Base-by-base conservation (phyloP, 108 stramenopile species). In the Parietichytrium sp. region DNA sequence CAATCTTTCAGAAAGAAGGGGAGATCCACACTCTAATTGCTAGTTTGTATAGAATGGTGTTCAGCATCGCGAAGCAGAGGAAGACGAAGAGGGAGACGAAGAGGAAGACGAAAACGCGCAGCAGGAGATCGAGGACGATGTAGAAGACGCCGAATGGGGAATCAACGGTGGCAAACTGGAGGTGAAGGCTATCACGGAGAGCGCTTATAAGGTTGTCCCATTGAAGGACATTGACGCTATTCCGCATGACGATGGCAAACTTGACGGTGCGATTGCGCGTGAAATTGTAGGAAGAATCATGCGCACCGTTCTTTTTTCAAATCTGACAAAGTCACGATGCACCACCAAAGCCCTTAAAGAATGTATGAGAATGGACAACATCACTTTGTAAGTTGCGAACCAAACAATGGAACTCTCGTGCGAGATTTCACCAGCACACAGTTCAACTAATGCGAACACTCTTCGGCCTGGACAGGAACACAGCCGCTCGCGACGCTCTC, bases 101-200 rank as follows among this genome's bases (percentile, higher is more conserved):
- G 80, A 54, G 1, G 80, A 81, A n/a, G 48, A 49, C 8, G 78
- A 27, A 0, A 23, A 79, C 20, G 26, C 48, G 29, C 48, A 79
- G 23, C 26, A 79, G 16, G 78, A 49, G 47, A 25, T 15, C 47
- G 48, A 79, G 7, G 78, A 48, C n/a, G 78, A 79, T 47, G 78
- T 49, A 7, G 78, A 23, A 18, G 47, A 79, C 4, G 48, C 13
- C 3, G 78, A 79, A 4, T 0, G 7, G 13, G 78, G 23, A 13
- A 8, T 20, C 20, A 3, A 49, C 20, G 48, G 78, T 16, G 78
- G 78, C 78, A 29, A 49, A 16, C 16, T 12, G 48, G 78, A 79
- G 31, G 48, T 79, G 48, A 48, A 79, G 49, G 48, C 78, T 27
- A 26, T 48, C 26, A 8, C 29, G 26, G 10, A 49, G 78, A 29